These are phyloP conservation scores for Suhomyces xylopsoci DNA, from an alignment of 805 yeast species.

Conservation along the genomic window DNA sequence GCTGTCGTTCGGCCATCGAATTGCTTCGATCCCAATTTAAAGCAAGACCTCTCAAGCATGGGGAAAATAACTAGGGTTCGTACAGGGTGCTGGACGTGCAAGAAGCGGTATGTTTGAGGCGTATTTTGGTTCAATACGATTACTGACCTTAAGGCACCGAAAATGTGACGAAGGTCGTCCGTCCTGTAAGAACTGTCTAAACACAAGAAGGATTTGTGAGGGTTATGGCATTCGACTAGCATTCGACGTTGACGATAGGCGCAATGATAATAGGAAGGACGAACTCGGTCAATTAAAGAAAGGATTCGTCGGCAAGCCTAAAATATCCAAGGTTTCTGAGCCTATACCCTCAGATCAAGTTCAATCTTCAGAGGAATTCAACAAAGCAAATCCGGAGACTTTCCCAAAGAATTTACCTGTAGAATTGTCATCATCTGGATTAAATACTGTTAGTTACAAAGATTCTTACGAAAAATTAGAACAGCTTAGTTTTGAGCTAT, in stretches of 20 bases:
- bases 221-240: slow-evolving; percentile 49
- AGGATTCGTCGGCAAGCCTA: slow-evolving; percentile 46
- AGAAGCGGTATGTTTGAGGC: slow-evolving; percentile 36
- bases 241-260: slow-evolving; percentile 49
- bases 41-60: slow-evolving; percentile 13
- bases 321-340: slow-evolving; percentile 9
- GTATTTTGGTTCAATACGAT: not conserved
- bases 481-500: slow-evolving; percentile 22
- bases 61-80: slow-evolving; percentile 48
- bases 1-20: not conserved
- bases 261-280: slow-evolving; percentile 22
- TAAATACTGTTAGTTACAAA: slow-evolving; percentile 2
- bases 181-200: slow-evolving; percentile 45
- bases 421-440: not conserved
- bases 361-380: not conserved
- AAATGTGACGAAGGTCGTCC: slow-evolving; percentile 60
- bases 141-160: slow-evolving; percentile 37
- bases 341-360: not conserved
- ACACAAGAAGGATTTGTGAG: slow-evolving; percentile 44
- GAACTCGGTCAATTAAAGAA: slow-evolving; percentile 34
- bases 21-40: not conserved
- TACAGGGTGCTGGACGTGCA: slow-evolving; percentile 60
- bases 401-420: not conserved
- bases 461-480: slow-evolving; percentile 18
- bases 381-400: not conserved